Base-by-base conservation (phyloP, 805 yeast genomes). In the Maudiozyma barnettii region DNA sequence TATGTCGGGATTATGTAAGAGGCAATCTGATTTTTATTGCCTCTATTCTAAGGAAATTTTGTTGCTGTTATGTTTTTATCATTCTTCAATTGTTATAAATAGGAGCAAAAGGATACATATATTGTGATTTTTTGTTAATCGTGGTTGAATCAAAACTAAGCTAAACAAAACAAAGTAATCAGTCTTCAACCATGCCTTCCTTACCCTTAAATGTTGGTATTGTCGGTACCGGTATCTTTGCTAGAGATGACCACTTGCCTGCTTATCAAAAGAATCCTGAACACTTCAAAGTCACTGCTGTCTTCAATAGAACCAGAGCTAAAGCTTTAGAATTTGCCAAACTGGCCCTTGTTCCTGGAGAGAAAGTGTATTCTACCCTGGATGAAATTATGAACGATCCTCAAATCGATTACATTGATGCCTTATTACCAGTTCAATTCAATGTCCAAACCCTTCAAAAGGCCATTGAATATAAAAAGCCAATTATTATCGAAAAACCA, bases 141-240 rank as follows among this genome's bases (percentile, higher is more conserved):
- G n/a, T n/a, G n/a, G n/a, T n/a, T n/a, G n/a, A n/a, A n/a, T 6
- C 30, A 33, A 16, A 33, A 14, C 5, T 33, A 33, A 33, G 8
- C n/a, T n/a, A 8, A 33, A n/a, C 36, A 31, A 31, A 31, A 10
- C 36, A 31, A 13, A 31, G 5, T 6, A 5, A 13, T 14, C 10
- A 31, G 16, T 5, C 13, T 14, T 9, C 36, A 40, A 37, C 18
- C 20, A 41, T 31, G 36, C 13, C 36, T 31, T 31, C 39, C 39
- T 2, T 18, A 12, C 40, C 21, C 16, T 65, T 76, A 41, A 81
- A 76, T 61, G 77, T 81, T 43, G 87, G 84, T 43, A 70, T 83
- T 43, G 75, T 83, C 47, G 91, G 91, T 45, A 84, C 93, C 2
- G 91, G 93, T 55, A 85, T 90, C 58, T 90, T 90, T 61, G 96